Evolutionary conservation across 441 rosid species (phyloP), one percentile per base, ranked within the genome.

Genomic region (Gossypium laxum): DNA sequence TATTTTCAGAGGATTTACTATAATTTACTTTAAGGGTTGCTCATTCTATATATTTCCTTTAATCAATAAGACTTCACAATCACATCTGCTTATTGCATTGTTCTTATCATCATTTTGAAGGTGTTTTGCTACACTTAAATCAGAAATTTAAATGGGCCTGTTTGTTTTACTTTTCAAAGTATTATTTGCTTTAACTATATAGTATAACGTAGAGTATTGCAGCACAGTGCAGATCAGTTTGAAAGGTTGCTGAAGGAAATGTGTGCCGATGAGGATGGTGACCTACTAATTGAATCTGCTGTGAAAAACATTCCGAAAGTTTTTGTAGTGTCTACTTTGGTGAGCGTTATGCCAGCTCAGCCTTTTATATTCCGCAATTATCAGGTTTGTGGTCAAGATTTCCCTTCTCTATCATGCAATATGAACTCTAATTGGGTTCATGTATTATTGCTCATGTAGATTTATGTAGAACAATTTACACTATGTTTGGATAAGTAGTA

Each of bases 141-240:
- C 21, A 19, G 21, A 62, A 41, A 68, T 60, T 43, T 21, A 21
- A 67, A 38, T 71, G 67, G 34, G 51, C 11, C 12, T 66, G 43
- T 56, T 67, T 14, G 30, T 67, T 56, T 62, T 34, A 70, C 52
- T 18, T 58, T 45, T 77, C 32, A 2, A 34, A 58, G 57, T 61
- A 41, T 70, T 64, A 64, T 28, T 19, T 77, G 58, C 70, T 56
- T 75, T 75, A 66, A 80, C 68, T 51, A 71, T 74, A 62, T 48
- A 69, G 22, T 75, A 72, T 80, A 75, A 68, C 71, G 70, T 79
- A 71, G 78, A 73, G 70, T 82, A 79, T 85, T 91, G 84, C 97
- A 94, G 99, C 99, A 94, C 82, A 92, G 96, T 81, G 97, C 98
- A 84, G 91, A 92, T 73, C 92, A 94, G 80, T 94, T 94, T 38